Percentiles rank a stretch among this genome's conserved stretches.
Evolutionary conservation across 345 rosid species (phyloP).

Genomic region (Eutrema japonicum): DNA sequence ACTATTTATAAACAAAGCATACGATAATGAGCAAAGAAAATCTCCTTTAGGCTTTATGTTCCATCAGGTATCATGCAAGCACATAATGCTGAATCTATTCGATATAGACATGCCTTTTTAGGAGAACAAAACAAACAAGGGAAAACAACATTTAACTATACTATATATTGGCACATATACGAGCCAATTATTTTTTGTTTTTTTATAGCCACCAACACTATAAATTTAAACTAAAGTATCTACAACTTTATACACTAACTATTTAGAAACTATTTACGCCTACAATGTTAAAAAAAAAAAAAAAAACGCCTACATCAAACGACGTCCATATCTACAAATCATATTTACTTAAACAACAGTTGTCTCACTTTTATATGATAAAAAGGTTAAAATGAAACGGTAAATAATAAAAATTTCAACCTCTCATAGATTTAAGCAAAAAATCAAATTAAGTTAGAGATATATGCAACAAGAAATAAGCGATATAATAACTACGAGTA

Average conservation of each 20-base stretch:
- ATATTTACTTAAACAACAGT: background rate
- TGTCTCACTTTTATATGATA: background rate
- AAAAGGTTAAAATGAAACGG: background rate
- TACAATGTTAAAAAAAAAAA: background rate
- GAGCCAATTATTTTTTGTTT: background rate
- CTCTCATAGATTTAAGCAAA: background rate
- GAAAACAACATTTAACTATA: conserved; percentile 16
- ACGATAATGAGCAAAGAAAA: conserved; percentile 5
- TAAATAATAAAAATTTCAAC: background rate
- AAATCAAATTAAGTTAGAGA: background rate
- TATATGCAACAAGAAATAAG: background rate
- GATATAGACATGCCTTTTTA: conserved; percentile 31
- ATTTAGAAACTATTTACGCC: background rate
- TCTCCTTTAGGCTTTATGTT: conserved; percentile 32
- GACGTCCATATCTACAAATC: conserved; percentile 17
- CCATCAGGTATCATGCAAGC: conserved; percentile 32
- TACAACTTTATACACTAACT: background rate
- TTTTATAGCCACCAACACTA: conserved; percentile 12
- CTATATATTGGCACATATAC: background rate
- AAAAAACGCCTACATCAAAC: background rate
- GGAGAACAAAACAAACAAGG: conserved; percentile 27
- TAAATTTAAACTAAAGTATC: background rate
- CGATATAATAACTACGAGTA: background rate
- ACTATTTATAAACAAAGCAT: background rate
- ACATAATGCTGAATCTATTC: conserved; percentile 32